phyloP scores from a whole-genome alignment of 2,329 filamentous ascomycete genomes.

The Pseudocercospora eumusae region DNA sequence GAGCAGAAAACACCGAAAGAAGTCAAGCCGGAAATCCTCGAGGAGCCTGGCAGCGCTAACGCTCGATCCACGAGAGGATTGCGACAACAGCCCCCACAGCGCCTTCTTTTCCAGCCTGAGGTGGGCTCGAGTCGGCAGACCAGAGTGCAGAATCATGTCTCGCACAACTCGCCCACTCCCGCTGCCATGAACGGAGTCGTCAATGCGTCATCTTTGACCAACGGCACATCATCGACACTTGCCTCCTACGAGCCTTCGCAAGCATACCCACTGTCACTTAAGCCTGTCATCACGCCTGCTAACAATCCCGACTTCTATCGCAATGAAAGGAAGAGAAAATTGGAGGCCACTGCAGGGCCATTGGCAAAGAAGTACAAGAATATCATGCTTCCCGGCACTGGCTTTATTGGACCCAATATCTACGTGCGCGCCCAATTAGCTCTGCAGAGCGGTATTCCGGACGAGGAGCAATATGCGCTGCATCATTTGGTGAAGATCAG shows the following conservation, averaged over 20 bases:
- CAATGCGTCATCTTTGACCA: slow-evolving; percentile 30
- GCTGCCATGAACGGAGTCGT: slow-evolving; percentile 53
- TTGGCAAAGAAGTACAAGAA: slow-evolving; percentile 50
- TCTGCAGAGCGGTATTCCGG: slow-evolving; percentile 73
- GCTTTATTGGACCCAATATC: slow-evolving; percentile 74
- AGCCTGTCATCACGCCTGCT: slow-evolving; percentile 72
- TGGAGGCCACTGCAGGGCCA: slow-evolving; percentile 43
- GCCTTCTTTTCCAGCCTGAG: slow-evolving; percentile 83
- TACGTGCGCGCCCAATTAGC: slow-evolving; percentile 86
- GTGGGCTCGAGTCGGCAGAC: slow-evolving; percentile 65
- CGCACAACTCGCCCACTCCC: slow-evolving; percentile 46
- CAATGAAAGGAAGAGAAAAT: slow-evolving; percentile 55
- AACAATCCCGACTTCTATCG: slow-evolving; percentile 71
- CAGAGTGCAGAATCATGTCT: slow-evolving; percentile 49
- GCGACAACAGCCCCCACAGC: slow-evolving; percentile 79
- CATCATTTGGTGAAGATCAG: slow-evolving; percentile 96
- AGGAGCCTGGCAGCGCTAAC: slow-evolving; percentile 49
- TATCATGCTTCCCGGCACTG: slow-evolving; percentile 66
- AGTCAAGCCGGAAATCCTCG: slow-evolving; percentile 53
- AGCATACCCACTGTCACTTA: slow-evolving; percentile 64
- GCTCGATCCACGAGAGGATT: slow-evolving; percentile 39
- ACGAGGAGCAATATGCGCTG: slow-evolving; percentile 88
- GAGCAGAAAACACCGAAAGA: slow-evolving; percentile 54
- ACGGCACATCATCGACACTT: slow-evolving; percentile 53
- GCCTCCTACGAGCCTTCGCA: slow-evolving; percentile 69